Evolutionary conservation across 768 basidiomycete species (phyloP).

Genomic region (Boletellus ananiceps): DNA sequence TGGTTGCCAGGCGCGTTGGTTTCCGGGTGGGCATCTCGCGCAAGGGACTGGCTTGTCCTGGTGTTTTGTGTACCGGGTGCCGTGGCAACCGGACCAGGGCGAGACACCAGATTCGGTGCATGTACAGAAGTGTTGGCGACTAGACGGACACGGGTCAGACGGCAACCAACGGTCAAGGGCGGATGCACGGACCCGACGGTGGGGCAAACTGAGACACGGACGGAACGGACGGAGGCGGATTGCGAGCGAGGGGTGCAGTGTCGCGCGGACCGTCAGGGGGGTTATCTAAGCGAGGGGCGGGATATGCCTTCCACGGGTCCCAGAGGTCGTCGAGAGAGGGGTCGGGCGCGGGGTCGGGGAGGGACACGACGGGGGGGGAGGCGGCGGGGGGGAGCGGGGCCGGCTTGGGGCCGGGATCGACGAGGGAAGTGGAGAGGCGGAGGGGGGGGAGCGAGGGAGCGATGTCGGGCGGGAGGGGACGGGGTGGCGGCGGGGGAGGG

Average conservation of each 20-base stretch:
- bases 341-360: conserved; percentile 2
- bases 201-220: background rate
- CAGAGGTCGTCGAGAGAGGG: conserved; percentile 9
- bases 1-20: background rate
- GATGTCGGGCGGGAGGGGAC: conserved; percentile 6
- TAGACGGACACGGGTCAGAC: conserved; percentile 4
- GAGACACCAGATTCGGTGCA: conserved; percentile 1
- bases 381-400: conserved; percentile 10
- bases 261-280: no score
- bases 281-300: no score
- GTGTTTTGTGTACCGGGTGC: conserved; percentile 4
- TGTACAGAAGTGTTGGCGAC: conserved; percentile 3
- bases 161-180: background rate
- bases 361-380: conserved; percentile 17
- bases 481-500: background rate
- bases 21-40: no score
- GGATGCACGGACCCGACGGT: conserved; percentile 16
- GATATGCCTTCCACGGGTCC: conserved; percentile 23
- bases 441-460: conserved; percentile 37
- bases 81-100: conserved; percentile 20
- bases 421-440: conserved; percentile 36
- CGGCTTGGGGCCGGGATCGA: conserved; percentile 8
- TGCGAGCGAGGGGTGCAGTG: no score
- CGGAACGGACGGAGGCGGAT: no score
- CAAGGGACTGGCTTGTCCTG: background rate